A percentile compares a stretch with the other conserved stretches of the same genome.
These are phyloP conservation scores for Larix kaempferi DNA, from an alignment of 75 land plant species.

Conservation along the genomic window DNA sequence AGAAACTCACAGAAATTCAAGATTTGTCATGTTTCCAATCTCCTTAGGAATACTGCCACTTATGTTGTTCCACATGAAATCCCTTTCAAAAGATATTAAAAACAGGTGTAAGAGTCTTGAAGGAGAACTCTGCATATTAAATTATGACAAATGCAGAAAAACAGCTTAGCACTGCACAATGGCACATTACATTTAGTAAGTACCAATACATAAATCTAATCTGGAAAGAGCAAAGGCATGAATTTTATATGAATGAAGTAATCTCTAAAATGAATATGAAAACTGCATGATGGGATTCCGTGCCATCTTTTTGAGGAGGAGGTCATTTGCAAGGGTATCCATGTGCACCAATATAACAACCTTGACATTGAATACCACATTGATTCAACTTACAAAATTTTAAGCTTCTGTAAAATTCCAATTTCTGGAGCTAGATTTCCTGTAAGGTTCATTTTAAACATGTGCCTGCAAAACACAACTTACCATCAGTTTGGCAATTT, in stretches of 20 bases:
- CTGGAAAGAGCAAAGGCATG: neutral
- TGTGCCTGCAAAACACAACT: slow-evolving; percentile 32
- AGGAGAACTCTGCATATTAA: too few relatives aligned
- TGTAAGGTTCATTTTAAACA: slow-evolving; percentile 54
- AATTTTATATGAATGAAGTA: neutral
- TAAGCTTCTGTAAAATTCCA: slow-evolving; percentile 48
- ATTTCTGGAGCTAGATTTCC: slow-evolving; percentile 68
- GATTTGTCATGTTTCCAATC: slow-evolving; percentile 57
- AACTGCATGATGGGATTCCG: neutral
- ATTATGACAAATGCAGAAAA: neutral
- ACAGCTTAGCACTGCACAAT: neutral
- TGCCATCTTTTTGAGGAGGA: neutral
- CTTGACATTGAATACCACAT: neutral
- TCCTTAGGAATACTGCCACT: slow-evolving; percentile 77
- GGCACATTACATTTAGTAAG: too few relatives aligned
- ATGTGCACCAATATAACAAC: neutral
- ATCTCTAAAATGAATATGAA: neutral
- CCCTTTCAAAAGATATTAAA: slow-evolving; percentile 32
- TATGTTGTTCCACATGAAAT: slow-evolving; percentile 82
- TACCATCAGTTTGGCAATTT: too few relatives aligned
- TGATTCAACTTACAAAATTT: slow-evolving; percentile 46
- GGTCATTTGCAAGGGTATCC: neutral
- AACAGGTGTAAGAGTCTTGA: neutral
- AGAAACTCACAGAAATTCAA: slow-evolving; percentile 54
- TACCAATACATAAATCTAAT: neutral